phyloP scores from a whole-genome alignment of 345 rosid species.

The Populus alba region DNA sequence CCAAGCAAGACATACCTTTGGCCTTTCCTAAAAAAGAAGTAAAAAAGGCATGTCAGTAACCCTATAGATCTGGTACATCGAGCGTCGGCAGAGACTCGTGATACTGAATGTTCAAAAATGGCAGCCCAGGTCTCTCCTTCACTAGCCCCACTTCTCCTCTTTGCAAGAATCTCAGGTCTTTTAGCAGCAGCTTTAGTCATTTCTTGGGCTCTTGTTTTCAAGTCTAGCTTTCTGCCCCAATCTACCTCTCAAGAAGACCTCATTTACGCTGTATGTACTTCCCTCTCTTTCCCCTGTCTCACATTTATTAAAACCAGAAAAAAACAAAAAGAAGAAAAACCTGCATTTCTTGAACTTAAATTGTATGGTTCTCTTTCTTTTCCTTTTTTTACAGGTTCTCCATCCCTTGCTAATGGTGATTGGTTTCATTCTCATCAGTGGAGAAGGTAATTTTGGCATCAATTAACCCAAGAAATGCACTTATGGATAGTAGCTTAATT shows the following conservation, averaged over 20 bases:
- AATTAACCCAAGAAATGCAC: neutral
- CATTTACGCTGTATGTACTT: constrained; percentile 53
- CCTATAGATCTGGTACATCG: neutral
- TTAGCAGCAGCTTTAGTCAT: constrained; percentile 54
- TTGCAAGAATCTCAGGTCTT: constrained; percentile 67
- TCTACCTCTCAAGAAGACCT: constrained; percentile 51
- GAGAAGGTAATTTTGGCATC: constrained; percentile 61
- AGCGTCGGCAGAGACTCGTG: constrained; percentile 6
- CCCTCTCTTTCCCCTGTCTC: neutral
- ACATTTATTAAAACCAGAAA: neutral
- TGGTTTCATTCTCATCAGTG: constrained; percentile 84
- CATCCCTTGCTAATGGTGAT: constrained; percentile 92
- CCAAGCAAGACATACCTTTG: neutral
- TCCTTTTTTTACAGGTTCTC: constrained; percentile 46
- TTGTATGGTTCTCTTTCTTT: neutral
- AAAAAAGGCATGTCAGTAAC: neutral
- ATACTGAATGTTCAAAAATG: neutral
- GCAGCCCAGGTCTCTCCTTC: constrained; percentile 25
- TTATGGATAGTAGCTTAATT: neutral
- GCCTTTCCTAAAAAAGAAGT: neutral
- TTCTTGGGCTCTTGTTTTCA: constrained; percentile 65
- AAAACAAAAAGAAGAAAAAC: neutral
- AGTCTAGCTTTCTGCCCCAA: constrained; percentile 57
- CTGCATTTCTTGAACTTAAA: neutral
- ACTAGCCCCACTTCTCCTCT: constrained; percentile 41